Evolutionary conservation across 176 grass and related monocot genomes (phyloP).

Genomic region (Aegilops sharonensis): DNA sequence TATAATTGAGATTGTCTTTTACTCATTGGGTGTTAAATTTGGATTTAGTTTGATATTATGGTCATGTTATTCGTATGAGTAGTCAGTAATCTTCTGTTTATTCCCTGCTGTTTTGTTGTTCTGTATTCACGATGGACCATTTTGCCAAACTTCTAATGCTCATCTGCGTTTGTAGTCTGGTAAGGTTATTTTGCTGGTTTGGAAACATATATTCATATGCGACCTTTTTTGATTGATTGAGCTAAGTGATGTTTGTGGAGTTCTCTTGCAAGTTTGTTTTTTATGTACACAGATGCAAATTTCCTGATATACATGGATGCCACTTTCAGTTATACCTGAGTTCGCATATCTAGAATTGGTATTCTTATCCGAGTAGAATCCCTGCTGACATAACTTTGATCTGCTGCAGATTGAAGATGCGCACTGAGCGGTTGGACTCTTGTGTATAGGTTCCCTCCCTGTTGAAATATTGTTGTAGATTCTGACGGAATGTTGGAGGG

Average conservation of each 20-base stretch:
- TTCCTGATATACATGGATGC: background rate
- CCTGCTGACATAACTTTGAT: constrained; percentile 27
- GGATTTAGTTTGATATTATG: background rate
- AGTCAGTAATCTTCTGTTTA: background rate
- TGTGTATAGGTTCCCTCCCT: constrained; percentile 29
- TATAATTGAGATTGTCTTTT: background rate
- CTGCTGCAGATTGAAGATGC: constrained; percentile 38
- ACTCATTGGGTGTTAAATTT: background rate
- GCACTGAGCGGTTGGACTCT: background rate
- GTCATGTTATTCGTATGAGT: background rate
- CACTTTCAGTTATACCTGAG: background rate
- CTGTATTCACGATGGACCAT: background rate
- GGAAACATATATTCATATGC: background rate
- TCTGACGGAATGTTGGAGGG: constrained; percentile 72
- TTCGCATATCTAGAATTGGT: background rate
- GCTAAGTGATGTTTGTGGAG: constrained; percentile 8
- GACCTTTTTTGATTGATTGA: constrained; percentile 9
- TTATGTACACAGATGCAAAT: background rate
- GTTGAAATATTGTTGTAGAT: constrained; percentile 20
- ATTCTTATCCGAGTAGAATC: constrained; percentile 5
- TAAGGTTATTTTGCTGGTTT: constrained; percentile 1
- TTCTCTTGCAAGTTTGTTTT: constrained; percentile 24
- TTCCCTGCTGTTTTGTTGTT: background rate
- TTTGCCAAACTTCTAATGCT: background rate
- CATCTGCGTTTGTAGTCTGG: background rate